Conservation (phyloP, 441 rosid species). For the Erodium texanum region DNA sequence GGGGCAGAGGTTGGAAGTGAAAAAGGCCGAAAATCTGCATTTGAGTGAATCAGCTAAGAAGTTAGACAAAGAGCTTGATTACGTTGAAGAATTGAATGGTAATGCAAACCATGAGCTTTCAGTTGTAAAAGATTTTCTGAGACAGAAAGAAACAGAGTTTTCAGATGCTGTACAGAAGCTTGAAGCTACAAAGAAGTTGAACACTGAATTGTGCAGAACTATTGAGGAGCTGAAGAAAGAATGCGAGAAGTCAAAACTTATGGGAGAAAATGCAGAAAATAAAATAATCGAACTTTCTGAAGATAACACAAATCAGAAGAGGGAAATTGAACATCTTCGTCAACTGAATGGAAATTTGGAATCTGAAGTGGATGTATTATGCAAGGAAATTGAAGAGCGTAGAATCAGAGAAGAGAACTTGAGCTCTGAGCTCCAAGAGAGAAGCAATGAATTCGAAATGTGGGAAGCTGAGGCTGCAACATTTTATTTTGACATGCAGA, state of each 20-base stretch:
- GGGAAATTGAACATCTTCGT: conserved; percentile 45
- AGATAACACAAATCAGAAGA: conserved; percentile 32
- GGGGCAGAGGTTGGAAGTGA: conserved; percentile 39
- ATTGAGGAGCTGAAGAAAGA: conserved; percentile 55
- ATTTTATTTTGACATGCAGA: conserved; percentile 57
- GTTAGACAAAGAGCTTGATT: conserved; percentile 45
- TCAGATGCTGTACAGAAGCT: conserved; percentile 54
- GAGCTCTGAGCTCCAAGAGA: conserved; percentile 55
- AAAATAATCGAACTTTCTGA: conserved; percentile 35
- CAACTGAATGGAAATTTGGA: conserved; percentile 45
- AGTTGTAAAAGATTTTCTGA: conserved; percentile 45
- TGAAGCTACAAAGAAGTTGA: conserved; percentile 38
- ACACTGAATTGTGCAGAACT: conserved; percentile 36
- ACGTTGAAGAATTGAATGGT: conserved; percentile 43
- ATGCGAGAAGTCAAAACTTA: conserved; percentile 38
- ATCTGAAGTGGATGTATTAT: conserved; percentile 35
- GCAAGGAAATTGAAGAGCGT: conserved; percentile 44
- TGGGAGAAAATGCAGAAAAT: conserved; percentile 33
- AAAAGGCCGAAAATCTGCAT: conserved; percentile 42
- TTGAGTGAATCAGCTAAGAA: conserved; percentile 43
- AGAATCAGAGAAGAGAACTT: conserved; percentile 40
- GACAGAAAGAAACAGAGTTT: conserved; percentile 45
- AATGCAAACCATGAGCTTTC: conserved; percentile 42
- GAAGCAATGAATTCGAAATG: conserved; percentile 44
- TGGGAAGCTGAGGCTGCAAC: conserved; percentile 68